Percentiles rank a stretch among this genome's conserved stretches.
Evolutionary conservation across 495 filamentous ascomycete genomes (phyloP).

Genomic region (Xanthoparmelia taractica): DNA sequence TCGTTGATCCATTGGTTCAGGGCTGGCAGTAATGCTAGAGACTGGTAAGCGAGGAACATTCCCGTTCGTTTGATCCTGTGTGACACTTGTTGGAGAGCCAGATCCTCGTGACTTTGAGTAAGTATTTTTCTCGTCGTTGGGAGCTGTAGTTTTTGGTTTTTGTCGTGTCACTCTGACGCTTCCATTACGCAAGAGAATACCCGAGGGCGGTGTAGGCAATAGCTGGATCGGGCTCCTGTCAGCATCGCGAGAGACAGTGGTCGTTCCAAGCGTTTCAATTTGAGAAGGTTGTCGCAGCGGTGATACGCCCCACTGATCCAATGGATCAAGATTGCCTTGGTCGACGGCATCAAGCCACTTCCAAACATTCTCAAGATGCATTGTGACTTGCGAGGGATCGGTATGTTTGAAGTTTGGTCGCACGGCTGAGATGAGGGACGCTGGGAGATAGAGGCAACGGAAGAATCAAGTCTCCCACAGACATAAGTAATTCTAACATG

Average conservation of each 20-base stretch:
- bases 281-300: background rate
- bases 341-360: conserved; percentile 1
- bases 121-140: background rate
- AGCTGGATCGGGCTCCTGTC: background rate
- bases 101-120: background rate
- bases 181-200: background rate
- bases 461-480: background rate
- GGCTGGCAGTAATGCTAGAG: background rate
- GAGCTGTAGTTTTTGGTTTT: background rate
- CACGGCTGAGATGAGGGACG: background rate
- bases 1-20: background rate
- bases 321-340: background rate
- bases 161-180: background rate
- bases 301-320: background rate
- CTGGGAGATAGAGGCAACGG: background rate
- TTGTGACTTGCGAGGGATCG: background rate
- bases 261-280: background rate
- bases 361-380: background rate
- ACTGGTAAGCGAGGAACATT: background rate
- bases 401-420: background rate
- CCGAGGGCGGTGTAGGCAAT: background rate
- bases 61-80: background rate
- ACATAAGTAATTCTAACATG: background rate
- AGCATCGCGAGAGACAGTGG: background rate
- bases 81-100: background rate